Evolutionary conservation across 2,329 filamentous ascomycete species (phyloP), one percentile per base, ranked within the genome.

Genomic region (Leptographium lundbergii): DNA sequence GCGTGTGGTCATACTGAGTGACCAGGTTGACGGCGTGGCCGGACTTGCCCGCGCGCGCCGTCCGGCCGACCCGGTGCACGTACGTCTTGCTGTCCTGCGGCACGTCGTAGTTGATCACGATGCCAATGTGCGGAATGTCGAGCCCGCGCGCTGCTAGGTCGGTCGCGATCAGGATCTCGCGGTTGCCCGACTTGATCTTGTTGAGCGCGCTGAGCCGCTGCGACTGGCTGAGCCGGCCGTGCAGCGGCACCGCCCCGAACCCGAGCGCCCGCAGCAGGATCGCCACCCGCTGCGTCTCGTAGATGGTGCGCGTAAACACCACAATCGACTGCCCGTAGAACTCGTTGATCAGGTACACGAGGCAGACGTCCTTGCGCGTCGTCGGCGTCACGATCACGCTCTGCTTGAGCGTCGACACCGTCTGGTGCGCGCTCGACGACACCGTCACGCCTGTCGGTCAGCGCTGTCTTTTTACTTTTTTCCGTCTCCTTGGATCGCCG

Each of bases 71-170:
- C 57, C 91, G 81, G 71, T 96, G 91, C 36, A 96, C 87, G 66
- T 95, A 95, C 0, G 91, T 96, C 73, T 95, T 95, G 66, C 83
- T 88, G 71, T 95, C 89, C 32, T 84, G 81, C 0, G 91, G 89
- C 2, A 96, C 74, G 67, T 96, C 91, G 64, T 86, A 88, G 73
- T 96, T 96, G 64, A 96, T 71, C 2, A 96, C 89, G 0, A 92
- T 63, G 57, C 95, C 90, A 14, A 96, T 91, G n/a, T 84, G 87
- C 14, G 91, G 91, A 54, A 96, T 95, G 75, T 96, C 91, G 7
- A 96, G 78, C 78, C 91, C 92, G 69, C 91, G 85, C 1, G 91
- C 89, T 1, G 91, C 91, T n/a, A 96, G 89, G 70, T 96, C 91
- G 0, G 91, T 96, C 13, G 91, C 91, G 4, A 96, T 88, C 4